phyloP scores from a whole-genome alignment of 2,329 filamentous ascomycete species.

The Arthrobotrys musiformis region DNA sequence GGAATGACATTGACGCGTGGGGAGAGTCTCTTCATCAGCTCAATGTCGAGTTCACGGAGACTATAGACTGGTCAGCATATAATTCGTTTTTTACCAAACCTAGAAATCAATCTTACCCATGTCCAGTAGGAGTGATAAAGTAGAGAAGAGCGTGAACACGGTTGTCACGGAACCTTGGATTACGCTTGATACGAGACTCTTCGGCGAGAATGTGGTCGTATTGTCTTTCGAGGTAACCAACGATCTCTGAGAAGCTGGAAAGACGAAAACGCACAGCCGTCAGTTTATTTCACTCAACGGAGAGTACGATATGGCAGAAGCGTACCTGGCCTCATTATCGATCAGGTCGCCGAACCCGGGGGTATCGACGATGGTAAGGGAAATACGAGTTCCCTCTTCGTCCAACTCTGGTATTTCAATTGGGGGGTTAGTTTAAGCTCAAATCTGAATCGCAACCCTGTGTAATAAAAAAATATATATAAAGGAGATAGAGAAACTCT shows the following conservation, averaged over 20 bases:
- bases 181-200: slow-evolving; percentile 99
- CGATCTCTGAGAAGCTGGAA: slow-evolving; percentile 91
- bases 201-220: slow-evolving; percentile 99
- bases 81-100: not conserved
- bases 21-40: slow-evolving; percentile 98
- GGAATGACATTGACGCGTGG: slow-evolving; percentile 99
- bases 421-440: slow-evolving; percentile 48
- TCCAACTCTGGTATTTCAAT: slow-evolving; percentile 76
- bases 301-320: slow-evolving; percentile 29
- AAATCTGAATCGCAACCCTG: slow-evolving; percentile 4
- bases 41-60: slow-evolving; percentile 97
- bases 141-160: slow-evolving; percentile 97
- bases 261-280: slow-evolving; percentile 26
- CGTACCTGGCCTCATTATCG: slow-evolving; percentile 96
- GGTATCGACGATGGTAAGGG: slow-evolving; percentile 97
- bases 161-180: slow-evolving; percentile 98
- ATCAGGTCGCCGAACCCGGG: slow-evolving; percentile 98
- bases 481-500: too few species aligned
- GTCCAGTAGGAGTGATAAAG: slow-evolving; percentile 98
- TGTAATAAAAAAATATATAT: slow-evolving; percentile 1
- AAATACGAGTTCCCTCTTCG: slow-evolving; percentile 97
- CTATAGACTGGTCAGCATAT: slow-evolving; percentile 65
- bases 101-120: slow-evolving; percentile 71
- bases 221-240: slow-evolving; percentile 97
- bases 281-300: not conserved